A percentile compares a stretch with the other conserved stretches of the same genome.
These are phyloP conservation scores for Saussurea involucrata DNA, from an alignment of 129 eudicot genomes.

Conservation along the genomic window DNA sequence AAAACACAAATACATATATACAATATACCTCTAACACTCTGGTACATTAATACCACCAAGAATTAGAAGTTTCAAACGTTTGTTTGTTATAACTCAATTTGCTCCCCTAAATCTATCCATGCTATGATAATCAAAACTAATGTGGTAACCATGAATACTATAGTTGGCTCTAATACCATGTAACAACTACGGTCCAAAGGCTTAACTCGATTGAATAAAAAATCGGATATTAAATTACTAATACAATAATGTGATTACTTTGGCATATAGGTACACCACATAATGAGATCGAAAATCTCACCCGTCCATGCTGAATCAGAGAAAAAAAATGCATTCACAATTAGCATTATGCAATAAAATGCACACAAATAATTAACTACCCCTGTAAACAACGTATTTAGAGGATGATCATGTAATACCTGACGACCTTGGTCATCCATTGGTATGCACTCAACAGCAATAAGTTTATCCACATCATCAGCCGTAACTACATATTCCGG, in stretches of 20 bases:
- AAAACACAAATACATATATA: too few species aligned
- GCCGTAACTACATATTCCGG: constrained; percentile 95
- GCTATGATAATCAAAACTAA: too few species aligned
- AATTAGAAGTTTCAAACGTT: not conserved
- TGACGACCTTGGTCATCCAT: constrained; percentile 97
- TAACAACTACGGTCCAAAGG: not conserved
- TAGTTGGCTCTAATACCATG: too few species aligned
- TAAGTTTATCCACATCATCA: constrained; percentile 90
- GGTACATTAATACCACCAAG: not conserved
- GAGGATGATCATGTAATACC: constrained; percentile 40
- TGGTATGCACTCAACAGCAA: constrained; percentile 98
- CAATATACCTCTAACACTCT: too few species aligned
- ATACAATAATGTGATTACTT: not conserved
- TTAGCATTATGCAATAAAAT: not conserved
- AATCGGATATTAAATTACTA: not conserved
- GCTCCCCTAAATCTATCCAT: too few species aligned
- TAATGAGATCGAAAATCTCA: not conserved
- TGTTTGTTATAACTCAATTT: not conserved
- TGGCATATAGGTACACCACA: not conserved
- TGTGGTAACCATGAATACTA: too few species aligned
- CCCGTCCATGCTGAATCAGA: not conserved
- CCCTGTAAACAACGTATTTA: not conserved
- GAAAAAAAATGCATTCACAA: not conserved
- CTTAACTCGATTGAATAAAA: not conserved
- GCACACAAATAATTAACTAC: not conserved